Conservation (phyloP, 257 asterid genomes). For the Ocimum tenuiflorum region DNA sequence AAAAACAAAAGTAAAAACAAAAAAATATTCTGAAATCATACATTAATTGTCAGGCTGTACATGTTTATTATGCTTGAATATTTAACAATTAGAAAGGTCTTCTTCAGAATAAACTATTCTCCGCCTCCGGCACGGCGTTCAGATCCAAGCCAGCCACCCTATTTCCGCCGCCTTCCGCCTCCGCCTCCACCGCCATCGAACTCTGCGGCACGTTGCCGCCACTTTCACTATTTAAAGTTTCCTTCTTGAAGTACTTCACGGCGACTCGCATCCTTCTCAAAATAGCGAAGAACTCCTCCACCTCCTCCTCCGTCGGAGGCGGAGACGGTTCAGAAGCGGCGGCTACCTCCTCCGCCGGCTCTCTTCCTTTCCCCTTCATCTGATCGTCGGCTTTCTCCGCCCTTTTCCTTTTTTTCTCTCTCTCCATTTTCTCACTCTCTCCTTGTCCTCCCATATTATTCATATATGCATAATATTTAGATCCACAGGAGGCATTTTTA, state of each 20-base stretch:
- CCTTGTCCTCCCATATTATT: too few species aligned
- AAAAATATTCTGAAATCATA: too few species aligned
- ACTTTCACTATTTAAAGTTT: not conserved
- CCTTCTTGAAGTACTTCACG: slow-evolving; percentile 40
- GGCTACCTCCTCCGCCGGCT: not conserved
- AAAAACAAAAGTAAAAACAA: too few species aligned
- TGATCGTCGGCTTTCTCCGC: slow-evolving; percentile 10
- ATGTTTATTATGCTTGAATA: too few species aligned
- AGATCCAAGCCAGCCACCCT: slow-evolving; percentile 23
- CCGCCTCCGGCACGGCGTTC: slow-evolving; percentile 32
- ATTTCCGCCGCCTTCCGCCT: too few species aligned
- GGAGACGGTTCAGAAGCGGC: slow-evolving; percentile 12
- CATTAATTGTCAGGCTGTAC: too few species aligned
- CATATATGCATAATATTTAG: too few species aligned
- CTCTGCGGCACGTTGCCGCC: not conserved
- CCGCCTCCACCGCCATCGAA: not conserved
- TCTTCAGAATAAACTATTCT: too few species aligned
- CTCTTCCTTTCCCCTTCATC: not conserved
- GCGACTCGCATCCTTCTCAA: slow-evolving; percentile 44
- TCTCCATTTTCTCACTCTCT: slow-evolving; percentile 19
- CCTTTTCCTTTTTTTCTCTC: slow-evolving; percentile 24
- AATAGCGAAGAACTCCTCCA: slow-evolving; percentile 56
- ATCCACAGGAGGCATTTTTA: too few species aligned
- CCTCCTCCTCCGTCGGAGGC: slow-evolving; percentile 45
- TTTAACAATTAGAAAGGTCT: too few species aligned